phyloP scores from a whole-genome alignment of 1,284 basidiomycete genomes.

The Cryptococcus deneoformans region DNA sequence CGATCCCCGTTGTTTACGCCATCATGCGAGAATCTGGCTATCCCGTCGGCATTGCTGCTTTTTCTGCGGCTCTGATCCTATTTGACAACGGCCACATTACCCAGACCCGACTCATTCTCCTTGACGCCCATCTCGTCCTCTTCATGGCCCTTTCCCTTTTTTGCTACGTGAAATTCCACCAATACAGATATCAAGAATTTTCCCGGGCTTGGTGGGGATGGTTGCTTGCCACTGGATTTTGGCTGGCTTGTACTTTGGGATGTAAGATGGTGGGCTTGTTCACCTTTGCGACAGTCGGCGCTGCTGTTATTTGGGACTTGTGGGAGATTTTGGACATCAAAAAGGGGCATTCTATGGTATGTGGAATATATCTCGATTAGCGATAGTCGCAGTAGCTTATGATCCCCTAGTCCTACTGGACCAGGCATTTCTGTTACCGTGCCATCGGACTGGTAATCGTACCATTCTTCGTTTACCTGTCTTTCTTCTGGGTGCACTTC shows the following conservation, averaged over 20 bases:
- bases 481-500: conserved; percentile 91
- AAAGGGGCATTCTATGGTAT: conserved; percentile 72
- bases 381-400: too few species aligned
- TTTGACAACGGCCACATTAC: conserved; percentile 96
- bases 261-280: conserved; percentile 98
- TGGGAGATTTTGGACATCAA: conserved; percentile 92
- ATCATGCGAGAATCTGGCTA: conserved; percentile 99
- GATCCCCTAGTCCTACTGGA: conserved; percentile 71
- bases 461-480: conserved; percentile 86
- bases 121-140: conserved; percentile 92
- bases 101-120: conserved; percentile 90
- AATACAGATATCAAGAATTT: conserved; percentile 90
- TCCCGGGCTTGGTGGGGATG: conserved; percentile 90
- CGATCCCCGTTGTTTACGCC: conserved; percentile 84
- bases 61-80: conserved; percentile 79
- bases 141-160: conserved; percentile 97
- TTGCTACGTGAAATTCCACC: conserved; percentile 93
- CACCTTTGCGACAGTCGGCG: conserved; percentile 84
- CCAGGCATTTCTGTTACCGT: conserved; percentile 83
- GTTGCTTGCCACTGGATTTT: conserved; percentile 85
- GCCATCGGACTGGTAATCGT: conserved; percentile 82
- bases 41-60: conserved; percentile 80
- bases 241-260: conserved; percentile 92
- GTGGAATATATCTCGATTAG: conserved; percentile 27
- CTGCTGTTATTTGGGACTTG: conserved; percentile 87